A percentile compares a stretch with the other conserved stretches of the same genome.
These are phyloP conservation scores for Candida ipomoeae DNA, from an alignment of 805 yeast genomes.

Conservation along the genomic window DNA sequence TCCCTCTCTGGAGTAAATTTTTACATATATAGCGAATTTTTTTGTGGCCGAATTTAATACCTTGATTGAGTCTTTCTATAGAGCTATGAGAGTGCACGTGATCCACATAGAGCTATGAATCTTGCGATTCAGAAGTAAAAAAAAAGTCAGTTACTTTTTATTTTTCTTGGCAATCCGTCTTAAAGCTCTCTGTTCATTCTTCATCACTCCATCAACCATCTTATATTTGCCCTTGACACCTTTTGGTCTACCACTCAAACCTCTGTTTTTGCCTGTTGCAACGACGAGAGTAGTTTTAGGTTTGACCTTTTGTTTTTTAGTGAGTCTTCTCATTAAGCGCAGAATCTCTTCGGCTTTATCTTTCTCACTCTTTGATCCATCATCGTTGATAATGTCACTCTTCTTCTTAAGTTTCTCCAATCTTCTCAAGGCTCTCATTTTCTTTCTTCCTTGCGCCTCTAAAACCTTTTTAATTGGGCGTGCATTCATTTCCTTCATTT, in stretches of 20 bases:
- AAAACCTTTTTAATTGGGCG: slow-evolving; percentile 98
- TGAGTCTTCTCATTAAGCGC: slow-evolving; percentile 74
- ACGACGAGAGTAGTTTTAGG: slow-evolving; percentile 87
- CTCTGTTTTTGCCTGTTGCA: slow-evolving; percentile 81
- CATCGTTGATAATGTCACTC: slow-evolving; percentile 87
- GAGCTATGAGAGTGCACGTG: background rate
- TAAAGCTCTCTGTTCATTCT: slow-evolving; percentile 94
- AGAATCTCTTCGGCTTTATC: slow-evolving; percentile 94
- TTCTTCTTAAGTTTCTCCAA: slow-evolving; percentile 88
- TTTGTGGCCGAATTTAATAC: background rate
- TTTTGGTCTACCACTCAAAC: slow-evolving; percentile 90
- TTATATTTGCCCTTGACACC: slow-evolving; percentile 97
- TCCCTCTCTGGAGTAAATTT: background rate
- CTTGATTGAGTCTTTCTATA: background rate
- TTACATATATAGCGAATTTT: background rate
- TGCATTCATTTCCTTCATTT: slow-evolving; percentile 69
- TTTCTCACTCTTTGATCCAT: slow-evolving; percentile 77
- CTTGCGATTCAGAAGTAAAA: background rate
- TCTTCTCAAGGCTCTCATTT: slow-evolving; percentile 83
- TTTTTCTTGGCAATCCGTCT: slow-evolving; percentile 85
- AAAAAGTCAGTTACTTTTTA: slow-evolving; percentile 40
- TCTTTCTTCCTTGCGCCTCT: slow-evolving; percentile 96
- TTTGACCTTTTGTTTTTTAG: slow-evolving; percentile 64
- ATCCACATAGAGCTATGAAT: background rate
- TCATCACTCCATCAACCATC: slow-evolving; percentile 98